Conservation (phyloP, 2,329 filamentous ascomycete genomes). For the Pyrenochaeta sp. region DNA sequence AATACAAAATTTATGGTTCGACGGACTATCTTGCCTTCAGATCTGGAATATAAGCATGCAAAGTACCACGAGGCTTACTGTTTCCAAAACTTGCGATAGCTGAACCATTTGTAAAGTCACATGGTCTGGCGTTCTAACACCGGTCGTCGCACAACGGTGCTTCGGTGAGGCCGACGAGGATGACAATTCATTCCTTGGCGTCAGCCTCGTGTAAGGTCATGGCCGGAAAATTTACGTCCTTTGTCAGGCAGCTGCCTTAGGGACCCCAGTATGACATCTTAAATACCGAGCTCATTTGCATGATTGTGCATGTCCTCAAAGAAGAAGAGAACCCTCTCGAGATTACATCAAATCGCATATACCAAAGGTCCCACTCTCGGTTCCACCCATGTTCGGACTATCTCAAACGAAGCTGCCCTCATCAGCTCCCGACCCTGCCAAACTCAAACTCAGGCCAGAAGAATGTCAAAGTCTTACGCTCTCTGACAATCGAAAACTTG, state of each 20-base stretch:
- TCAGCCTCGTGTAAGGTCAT: conserved; percentile 5
- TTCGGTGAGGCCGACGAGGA: conserved; percentile 10
- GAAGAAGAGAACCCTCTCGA: neutral
- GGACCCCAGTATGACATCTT: too few relatives aligned
- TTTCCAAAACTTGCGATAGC: too few relatives aligned
- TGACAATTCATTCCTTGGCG: conserved; percentile 7
- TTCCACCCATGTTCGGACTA: conserved; percentile 18
- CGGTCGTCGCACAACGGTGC: conserved; percentile 16
- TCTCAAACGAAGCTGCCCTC: conserved; percentile 13
- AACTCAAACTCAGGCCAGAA: conserved; percentile 18
- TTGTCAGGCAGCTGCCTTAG: neutral
- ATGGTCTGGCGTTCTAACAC: too few relatives aligned
- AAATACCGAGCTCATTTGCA: too few relatives aligned
- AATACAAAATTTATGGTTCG: too few relatives aligned
- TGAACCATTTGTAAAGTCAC: too few relatives aligned
- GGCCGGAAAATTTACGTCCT: conserved; percentile 2
- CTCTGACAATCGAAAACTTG: conserved; percentile 46
- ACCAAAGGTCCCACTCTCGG: too few relatives aligned
- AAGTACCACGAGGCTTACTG: too few relatives aligned
- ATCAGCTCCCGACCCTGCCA: conserved; percentile 21
- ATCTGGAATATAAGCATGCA: too few relatives aligned
- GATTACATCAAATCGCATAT: conserved; percentile 8
- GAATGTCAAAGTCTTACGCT: conserved; percentile 26
- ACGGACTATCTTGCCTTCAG: too few relatives aligned
- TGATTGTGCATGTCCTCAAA: neutral